Percentiles rank a stretch among this genome's conserved stretches.
Conservation (phyloP, 176 grass and related monocot genomes). For the Rhynchospora tenuis region DNA sequence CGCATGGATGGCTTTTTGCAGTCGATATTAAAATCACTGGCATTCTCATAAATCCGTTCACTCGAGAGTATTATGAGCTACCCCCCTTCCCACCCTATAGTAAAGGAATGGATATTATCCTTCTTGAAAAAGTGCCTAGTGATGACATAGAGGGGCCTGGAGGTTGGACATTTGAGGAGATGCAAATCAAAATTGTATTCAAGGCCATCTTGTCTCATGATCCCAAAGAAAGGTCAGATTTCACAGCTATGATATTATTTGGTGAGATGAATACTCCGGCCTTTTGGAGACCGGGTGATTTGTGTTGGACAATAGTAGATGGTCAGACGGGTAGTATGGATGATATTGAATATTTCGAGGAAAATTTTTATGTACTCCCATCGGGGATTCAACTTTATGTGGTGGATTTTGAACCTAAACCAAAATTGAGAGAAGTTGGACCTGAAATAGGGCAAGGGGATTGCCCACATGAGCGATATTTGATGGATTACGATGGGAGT, state of each 20-base stretch:
- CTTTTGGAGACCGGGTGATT: neutral
- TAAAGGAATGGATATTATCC: neutral
- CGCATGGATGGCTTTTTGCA: too few relatives aligned
- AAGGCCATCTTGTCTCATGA: too few relatives aligned
- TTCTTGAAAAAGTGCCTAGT: neutral
- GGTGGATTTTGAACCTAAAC: neutral
- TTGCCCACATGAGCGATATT: neutral
- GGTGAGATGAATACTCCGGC: too few relatives aligned
- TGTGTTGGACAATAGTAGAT: neutral
- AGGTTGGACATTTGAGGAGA: neutral
- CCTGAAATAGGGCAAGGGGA: neutral
- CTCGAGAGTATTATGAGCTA: neutral
- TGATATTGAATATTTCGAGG: neutral
- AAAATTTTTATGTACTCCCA: neutral
- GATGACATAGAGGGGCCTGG: too few relatives aligned
- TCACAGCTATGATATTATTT: too few relatives aligned
- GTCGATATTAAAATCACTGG: too few relatives aligned
- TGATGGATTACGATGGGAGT: too few relatives aligned
- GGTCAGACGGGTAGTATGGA: neutral
- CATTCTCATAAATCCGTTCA: too few relatives aligned
- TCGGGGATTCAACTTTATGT: neutral
- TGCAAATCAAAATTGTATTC: too few relatives aligned
- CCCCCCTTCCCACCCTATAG: neutral
- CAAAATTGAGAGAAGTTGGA: neutral
- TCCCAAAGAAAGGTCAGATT: too few relatives aligned